phyloP scores from a whole-genome alignment of 176 grass and related monocot genomes.

The Carex pumila region DNA sequence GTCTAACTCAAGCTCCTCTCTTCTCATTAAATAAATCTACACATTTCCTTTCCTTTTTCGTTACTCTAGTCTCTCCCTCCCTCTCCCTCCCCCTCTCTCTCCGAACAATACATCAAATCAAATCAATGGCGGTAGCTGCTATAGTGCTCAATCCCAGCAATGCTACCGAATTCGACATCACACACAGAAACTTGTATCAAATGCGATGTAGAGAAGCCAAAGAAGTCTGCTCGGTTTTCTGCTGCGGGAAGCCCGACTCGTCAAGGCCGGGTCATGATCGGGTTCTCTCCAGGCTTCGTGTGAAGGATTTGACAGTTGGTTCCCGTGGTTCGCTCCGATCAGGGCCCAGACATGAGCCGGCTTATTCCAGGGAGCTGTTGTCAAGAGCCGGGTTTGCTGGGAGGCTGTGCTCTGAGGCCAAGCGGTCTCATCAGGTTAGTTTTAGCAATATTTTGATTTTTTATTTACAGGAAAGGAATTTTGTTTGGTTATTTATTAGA shows the following conservation, averaged over 20 bases:
- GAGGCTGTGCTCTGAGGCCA: constrained; percentile 48
- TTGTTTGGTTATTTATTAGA: not conserved
- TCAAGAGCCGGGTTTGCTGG: constrained; percentile 39
- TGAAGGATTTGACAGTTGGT: not conserved
- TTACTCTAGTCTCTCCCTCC: not conserved
- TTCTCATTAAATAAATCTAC: not conserved
- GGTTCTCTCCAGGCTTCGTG: not conserved
- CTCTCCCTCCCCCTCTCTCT: not conserved
- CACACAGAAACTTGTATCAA: not conserved
- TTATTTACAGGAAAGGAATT: not conserved
- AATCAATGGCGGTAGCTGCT: not conserved
- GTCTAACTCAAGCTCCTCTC: not conserved
- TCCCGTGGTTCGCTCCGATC: not conserved
- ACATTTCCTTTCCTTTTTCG: constrained; percentile 11
- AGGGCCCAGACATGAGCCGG: not conserved
- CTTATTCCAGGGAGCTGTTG: constrained; percentile 34
- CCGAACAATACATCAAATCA: not conserved
- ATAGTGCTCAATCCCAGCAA: not conserved
- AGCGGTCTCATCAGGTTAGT: constrained; percentile 44
- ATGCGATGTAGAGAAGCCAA: not conserved
- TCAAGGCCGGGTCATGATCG: constrained; percentile 17
- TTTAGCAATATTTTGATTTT: not conserved
- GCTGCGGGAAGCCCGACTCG: constrained; percentile 17
- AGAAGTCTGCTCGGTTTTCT: not conserved
- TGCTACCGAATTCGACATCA: not conserved